Base-by-base conservation (phyloP, 2,329 filamentous ascomycete genomes). In the Pestalotiopsis sp. region DNA sequence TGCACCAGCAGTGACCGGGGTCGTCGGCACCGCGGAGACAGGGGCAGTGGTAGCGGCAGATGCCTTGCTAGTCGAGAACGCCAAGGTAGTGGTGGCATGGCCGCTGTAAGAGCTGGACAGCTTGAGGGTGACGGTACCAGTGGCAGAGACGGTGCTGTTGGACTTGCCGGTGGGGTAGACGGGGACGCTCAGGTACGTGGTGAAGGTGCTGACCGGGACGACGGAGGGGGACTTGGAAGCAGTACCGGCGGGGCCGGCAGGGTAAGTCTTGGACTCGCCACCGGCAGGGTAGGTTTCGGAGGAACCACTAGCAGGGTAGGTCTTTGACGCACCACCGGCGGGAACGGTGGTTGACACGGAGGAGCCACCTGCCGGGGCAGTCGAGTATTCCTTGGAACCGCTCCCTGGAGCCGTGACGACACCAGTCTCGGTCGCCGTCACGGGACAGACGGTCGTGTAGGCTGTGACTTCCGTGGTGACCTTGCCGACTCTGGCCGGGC, bases 91-190 rank as follows among this genome's bases (percentile, higher is more conserved):
- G 25, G 41, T 59, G 25, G 52, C 65, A 20, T 52, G 23, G 41
- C 17, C 59, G 56, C 49, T 61, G 23, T 11, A 31, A 20, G 58
- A 56, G 49, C 25, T 27, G 5, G 59, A 20, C 39, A 41, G 25
- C 23, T 56, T 61, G 65, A 45, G 20, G 52, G 23, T 13, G 64
- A 27, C 84, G 74, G 93, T 89, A 65, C 86, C 89, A n/a, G 91
- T 89, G 81, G 92, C 92, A 73, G 85, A 73, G 1, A 86, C 83
- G 45, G 92, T 82, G 78, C 89, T 87, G 63, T 84, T 79, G 38
- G 89, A 90, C 79, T 91, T 93, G 78, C 93, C 90, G 76, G 91
- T 91, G 70, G 90, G 87, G 79, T 93, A 88, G 84, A 90, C 92
- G 68, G 87, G 86, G 38, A 91, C 82, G 68, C 89, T 90, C 36